These are phyloP conservation scores for Candida quercuum DNA, from an alignment of 805 yeast genomes.

Conservation along the genomic window DNA sequence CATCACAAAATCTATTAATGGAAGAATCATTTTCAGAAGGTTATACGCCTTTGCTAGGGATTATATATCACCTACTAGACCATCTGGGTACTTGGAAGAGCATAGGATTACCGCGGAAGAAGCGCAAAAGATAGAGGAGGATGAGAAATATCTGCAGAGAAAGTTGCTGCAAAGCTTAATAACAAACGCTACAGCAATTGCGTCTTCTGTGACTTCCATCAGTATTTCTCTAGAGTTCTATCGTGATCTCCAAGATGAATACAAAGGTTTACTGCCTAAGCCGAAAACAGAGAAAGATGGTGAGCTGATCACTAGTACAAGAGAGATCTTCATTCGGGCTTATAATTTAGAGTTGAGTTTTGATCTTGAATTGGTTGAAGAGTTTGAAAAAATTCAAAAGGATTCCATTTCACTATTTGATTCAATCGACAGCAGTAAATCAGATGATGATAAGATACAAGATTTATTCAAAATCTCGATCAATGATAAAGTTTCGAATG, in stretches of 20 bases:
- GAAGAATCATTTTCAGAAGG: conserved; percentile 50
- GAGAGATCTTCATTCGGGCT: conserved; percentile 34
- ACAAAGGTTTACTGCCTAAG: conserved; percentile 7
- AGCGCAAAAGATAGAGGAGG: conserved; percentile 37
- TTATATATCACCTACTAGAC: conserved; percentile 42
- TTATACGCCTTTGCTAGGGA: conserved; percentile 59
- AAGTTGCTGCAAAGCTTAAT: conserved; percentile 58
- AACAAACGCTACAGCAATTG: conserved; percentile 44
- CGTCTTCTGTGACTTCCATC: conserved; percentile 26
- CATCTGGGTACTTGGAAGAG: conserved; percentile 31
- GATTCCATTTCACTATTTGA: conserved; percentile 39
- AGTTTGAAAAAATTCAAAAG: conserved; percentile 29
- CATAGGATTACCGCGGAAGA: conserved; percentile 28
- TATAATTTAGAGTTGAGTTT: conserved; percentile 51
- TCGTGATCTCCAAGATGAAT: conserved; percentile 11
- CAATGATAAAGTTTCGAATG: conserved; percentile 26
- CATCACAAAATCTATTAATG: conserved; percentile 27
- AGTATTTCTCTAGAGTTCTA: conserved; percentile 27
- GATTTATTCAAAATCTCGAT: conserved; percentile 33
- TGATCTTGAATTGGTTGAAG: conserved; percentile 54
- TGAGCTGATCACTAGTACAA: conserved; percentile 23
- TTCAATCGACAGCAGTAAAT: conserved; percentile 25
- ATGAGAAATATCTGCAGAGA: conserved; percentile 60
- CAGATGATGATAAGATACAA: conserved; percentile 29
- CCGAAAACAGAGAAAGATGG: conserved; percentile 8